A percentile compares a stretch with the other conserved stretches of the same genome.
phyloP scores from a whole-genome alignment of 176 grass and related monocot genomes.

The Chrysopogon serrulatus region DNA sequence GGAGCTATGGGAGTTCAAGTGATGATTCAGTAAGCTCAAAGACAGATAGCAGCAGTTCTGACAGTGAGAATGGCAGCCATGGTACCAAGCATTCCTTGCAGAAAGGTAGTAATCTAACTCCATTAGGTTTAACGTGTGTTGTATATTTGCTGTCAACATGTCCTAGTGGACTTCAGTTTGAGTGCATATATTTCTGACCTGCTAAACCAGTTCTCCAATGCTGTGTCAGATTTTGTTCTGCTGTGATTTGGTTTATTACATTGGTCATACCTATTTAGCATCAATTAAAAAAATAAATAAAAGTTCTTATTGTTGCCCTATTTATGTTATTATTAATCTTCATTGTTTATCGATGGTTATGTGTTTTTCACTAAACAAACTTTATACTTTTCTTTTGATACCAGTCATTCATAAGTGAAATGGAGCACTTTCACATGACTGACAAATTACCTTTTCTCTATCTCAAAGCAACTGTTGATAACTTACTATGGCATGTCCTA shows the following conservation, averaged over 20 bases:
- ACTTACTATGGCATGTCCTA: not conserved
- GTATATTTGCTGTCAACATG: constrained; percentile 12
- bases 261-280: not conserved
- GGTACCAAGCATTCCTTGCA: constrained; percentile 20
- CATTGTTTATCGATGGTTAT: not conserved
- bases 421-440: not conserved
- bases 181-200: not conserved
- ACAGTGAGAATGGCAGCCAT: constrained; percentile 24
- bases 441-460: not conserved
- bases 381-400: constrained; percentile 1
- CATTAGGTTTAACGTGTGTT: not conserved
- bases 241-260: not conserved
- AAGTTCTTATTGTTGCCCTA: not conserved
- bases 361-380: not conserved
- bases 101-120: constrained; percentile 26
- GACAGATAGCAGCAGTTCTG: constrained; percentile 43
- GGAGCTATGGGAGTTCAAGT: constrained; percentile 52
- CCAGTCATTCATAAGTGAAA: not conserved
- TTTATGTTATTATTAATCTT: not conserved
- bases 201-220: not conserved
- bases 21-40: constrained; percentile 46
- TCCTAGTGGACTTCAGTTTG: not conserved
- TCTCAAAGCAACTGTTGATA: not conserved
- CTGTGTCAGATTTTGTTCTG: not conserved
- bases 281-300: not conserved